Conservation (phyloP, 371 early-diverging fungal genomes). For the Fennellomyces sp. region DNA sequence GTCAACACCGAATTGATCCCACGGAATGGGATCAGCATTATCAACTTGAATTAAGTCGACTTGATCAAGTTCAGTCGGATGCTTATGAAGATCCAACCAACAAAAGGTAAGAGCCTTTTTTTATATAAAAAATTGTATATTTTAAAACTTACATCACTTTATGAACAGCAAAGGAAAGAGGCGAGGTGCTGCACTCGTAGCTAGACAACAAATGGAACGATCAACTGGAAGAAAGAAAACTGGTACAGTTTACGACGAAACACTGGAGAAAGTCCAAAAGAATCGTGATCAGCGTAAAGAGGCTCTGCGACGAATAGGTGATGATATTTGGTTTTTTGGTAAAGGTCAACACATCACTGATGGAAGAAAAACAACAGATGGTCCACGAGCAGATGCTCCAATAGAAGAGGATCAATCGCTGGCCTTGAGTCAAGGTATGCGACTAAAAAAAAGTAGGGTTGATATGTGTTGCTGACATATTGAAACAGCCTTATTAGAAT, state of each 20-base stretch:
- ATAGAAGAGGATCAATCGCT: conserved; percentile 1
- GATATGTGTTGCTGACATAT: not conserved
- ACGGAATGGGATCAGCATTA: conserved; percentile 57
- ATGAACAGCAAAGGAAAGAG: conserved; percentile 45
- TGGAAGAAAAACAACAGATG: not conserved
- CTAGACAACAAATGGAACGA: conserved; percentile 49
- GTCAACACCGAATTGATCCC: conserved; percentile 52
- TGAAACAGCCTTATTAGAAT: not conserved
- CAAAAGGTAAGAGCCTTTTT: no score
- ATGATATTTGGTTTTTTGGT: no score
- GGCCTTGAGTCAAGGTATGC: conserved; percentile 9
- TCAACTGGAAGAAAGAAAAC: conserved; percentile 35
- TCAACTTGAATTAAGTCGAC: conserved; percentile 48
- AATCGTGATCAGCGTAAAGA: conserved; percentile 27
- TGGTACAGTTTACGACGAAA: conserved; percentile 43
- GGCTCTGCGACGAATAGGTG: conserved; percentile 19
- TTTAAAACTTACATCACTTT: not conserved
- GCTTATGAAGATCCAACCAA: conserved; percentile 23
- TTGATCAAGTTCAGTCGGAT: conserved; percentile 48
- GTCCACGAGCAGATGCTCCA: not conserved
- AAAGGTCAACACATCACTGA: conserved; percentile 1
- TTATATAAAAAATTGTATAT: not conserved
- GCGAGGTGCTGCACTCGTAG: conserved; percentile 61
- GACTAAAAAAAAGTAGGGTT: not conserved
- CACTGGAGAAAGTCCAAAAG: conserved; percentile 44